A percentile compares a stretch with the other conserved stretches of the same genome.
Conservation (phyloP, 441 rosid species). For the Adansonia rubrostipa region DNA sequence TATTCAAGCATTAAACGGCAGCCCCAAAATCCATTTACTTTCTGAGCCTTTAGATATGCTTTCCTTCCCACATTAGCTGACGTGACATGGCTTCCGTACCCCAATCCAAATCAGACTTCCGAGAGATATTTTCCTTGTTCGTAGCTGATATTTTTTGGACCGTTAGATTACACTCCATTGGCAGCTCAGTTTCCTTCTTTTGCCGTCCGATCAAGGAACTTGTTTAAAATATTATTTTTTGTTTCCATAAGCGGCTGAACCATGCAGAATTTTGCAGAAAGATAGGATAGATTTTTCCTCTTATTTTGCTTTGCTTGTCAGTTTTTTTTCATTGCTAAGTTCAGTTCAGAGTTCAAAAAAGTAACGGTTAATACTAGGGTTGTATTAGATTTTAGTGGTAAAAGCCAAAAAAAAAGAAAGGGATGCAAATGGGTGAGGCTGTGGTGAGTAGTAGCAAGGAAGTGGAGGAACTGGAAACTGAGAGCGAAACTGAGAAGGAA, state of each 20-base stretch:
- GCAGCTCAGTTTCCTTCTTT: neutral
- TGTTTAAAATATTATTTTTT: conserved; percentile 3
- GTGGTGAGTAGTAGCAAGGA: conserved; percentile 41
- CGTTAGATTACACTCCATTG: conserved; percentile 36
- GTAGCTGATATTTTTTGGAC: neutral
- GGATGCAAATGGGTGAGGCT: conserved; percentile 36
- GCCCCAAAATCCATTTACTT: neutral
- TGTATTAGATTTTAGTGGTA: conserved; percentile 3
- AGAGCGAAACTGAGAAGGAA: conserved; percentile 26
- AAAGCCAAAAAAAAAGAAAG: neutral
- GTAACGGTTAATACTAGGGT: neutral
- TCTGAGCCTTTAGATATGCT: neutral
- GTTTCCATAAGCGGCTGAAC: neutral
- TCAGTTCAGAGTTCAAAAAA: neutral
- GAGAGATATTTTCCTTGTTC: conserved; percentile 36
- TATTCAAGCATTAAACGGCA: neutral
- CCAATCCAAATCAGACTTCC: conserved; percentile 20
- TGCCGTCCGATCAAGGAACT: conserved; percentile 29
- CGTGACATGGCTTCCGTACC: conserved; percentile 43
- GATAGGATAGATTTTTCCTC: neutral
- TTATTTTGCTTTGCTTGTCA: neutral
- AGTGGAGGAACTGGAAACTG: conserved; percentile 34
- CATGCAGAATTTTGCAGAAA: neutral
- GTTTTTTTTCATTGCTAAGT: neutral
- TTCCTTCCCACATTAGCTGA: too few relatives aligned